Base-by-base conservation (phyloP, 1,284 basidiomycete species). In the Sporisorium exsertum region DNA sequence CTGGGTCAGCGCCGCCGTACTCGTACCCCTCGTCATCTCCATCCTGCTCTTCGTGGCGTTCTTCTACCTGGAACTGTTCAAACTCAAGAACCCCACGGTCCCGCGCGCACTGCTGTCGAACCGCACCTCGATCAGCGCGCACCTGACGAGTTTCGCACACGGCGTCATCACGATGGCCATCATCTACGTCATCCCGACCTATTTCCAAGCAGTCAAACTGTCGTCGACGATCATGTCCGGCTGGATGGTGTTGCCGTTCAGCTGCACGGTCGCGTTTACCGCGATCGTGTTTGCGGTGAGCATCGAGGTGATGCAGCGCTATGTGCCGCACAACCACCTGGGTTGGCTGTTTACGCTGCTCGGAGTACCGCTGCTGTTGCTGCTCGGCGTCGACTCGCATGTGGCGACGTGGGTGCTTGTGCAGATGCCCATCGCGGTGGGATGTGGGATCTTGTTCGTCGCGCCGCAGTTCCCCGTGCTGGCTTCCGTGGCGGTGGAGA, bases 111-210 rank as follows among this genome's bases (percentile, higher is more conserved):
- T 74, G 15, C 50, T 74, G 7, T 47, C 47, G 27, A 74, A 74
- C 16, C 37, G 66, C 12, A 74, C 72, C 20, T 50, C 63, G n/a
- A 20, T 66, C 29, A 35, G 47, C 13, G 66, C 66, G 0, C 65
- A 74, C 33, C 40, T 70, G 16, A 70, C 66, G 18, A 43, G 45
- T 16, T 66, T 74, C 32, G 49, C 60, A 24, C 72, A 74, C 47
- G 72, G 72, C 16, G 58, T 70, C 5, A 49, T 74, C 35, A 68
- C 67, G 16, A 74, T 74, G 72, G 72, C 62, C 18, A 68, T 74
- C 72, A 74, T 74, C 67, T 74, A 74, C 22, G 35, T 75, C 22
- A 70, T 75, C 10, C 67, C 67, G 3, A 70, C 67, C 27, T 75
- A 75, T 59, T 75, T 75, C 35, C 72, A 70, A 45, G 72, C 72